Base-by-base conservation (phyloP, 73 alveolate genomes). In the Paramecium octaurelia region DNA sequence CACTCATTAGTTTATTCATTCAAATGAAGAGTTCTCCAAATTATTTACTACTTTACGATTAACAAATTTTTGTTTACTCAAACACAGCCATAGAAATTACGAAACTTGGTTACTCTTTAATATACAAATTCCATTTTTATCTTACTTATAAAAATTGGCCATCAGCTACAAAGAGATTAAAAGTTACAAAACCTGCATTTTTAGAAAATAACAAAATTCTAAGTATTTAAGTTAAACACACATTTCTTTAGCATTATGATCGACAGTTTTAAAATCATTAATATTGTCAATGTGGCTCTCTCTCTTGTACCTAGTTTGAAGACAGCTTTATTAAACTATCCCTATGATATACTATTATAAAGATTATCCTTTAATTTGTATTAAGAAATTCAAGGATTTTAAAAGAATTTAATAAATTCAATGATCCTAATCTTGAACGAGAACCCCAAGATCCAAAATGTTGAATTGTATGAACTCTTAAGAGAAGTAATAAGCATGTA, bases 41-140 rank as follows among this genome's bases (percentile, higher is more conserved):
- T 10, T 80, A n/a, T 54, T 54, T 54, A n/a, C 69, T 18, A n/a
- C 69, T 18, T 54, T 54, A 54, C 27, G 31, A 54, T 54, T 54
- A 54, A 16, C 4, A 18, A 54, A 18, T 18, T 80, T 80, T 21
- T 20, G 11, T 11, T 24, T 20, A 21, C 75, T 42, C 20, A 42
- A 18, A 43, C 57, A 80, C 46, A 24, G 35, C n/a, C 35, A 80
- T 27, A 23, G 57, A 24, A 80, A 34, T 80, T 23, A 42, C 24
- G 91, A 80, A 46, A 24, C 27, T 20, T 80, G 91, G 91, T 10
- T 80, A 23, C 38, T 44, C 3, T 24, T 31, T 4, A 80, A 80
- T 46, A 46, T 80, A 10, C n/a, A 80, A 48, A 44, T 80, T 21
- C 91, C 91, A 27, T 80, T 80, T 80, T 43, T 80, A 24, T 46